phyloP scores from a whole-genome alignment of 2,329 filamentous ascomycete genomes.

The Aspergillus sp. region DNA sequence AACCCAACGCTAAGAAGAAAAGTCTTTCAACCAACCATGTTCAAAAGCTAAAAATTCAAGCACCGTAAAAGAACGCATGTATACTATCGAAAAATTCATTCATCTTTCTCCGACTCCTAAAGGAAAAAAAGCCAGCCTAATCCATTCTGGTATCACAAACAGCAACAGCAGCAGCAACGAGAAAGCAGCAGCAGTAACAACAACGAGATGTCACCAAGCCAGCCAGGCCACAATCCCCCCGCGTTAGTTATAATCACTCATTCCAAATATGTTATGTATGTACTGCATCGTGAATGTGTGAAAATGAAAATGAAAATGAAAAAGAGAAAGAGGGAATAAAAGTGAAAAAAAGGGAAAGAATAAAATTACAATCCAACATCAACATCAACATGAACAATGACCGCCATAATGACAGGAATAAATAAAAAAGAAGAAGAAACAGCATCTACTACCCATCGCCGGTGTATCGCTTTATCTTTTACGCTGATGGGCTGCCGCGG shows the following conservation, averaged over 20 bases:
- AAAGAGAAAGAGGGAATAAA: too few relatives aligned
- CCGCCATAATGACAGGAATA: too few relatives aligned
- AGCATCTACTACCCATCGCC: too few relatives aligned
- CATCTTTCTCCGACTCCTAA: slow-evolving; percentile 1
- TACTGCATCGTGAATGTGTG: background rate
- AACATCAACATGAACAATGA: background rate
- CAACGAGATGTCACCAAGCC: slow-evolving; percentile 2
- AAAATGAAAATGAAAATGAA: too few relatives aligned
- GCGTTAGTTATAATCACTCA: background rate
- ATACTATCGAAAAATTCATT: background rate
- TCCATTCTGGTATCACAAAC: slow-evolving; percentile 4
- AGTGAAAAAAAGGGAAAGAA: background rate
- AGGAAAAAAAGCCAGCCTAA: background rate
- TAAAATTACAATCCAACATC: slow-evolving; percentile 4
- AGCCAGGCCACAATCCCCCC: background rate
- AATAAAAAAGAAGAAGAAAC: too few relatives aligned
- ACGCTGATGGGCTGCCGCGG: slow-evolving; percentile 40
- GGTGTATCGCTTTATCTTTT: slow-evolving; percentile 3
- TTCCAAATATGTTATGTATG: background rate
- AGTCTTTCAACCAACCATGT: background rate
- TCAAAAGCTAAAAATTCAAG: background rate
- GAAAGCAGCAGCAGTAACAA: background rate
- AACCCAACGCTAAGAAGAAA: background rate
- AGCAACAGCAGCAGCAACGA: background rate
- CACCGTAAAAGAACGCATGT: background rate